phyloP scores from a whole-genome alignment of 129 eudicot species.

The Flaveria sonorensis region DNA sequence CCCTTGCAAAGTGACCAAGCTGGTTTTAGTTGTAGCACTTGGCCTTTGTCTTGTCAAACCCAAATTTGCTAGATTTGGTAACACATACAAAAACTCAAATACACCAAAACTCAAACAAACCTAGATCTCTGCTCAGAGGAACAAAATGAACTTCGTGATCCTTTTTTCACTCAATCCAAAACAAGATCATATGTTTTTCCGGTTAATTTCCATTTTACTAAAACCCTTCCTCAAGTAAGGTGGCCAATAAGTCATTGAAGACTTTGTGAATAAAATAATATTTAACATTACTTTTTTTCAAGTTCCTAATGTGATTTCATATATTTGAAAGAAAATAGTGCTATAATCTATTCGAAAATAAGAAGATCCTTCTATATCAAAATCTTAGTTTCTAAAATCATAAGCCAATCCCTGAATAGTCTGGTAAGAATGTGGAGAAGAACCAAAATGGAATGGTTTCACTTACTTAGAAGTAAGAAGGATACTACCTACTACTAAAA shows the following conservation, averaged over 20 bases:
- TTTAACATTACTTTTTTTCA: neutral
- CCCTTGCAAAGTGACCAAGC: too few relatives aligned
- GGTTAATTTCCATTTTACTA: constrained; percentile 16
- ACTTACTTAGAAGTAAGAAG: too few relatives aligned
- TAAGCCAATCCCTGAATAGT: too few relatives aligned
- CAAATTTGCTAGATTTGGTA: too few relatives aligned
- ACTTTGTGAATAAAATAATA: constrained; percentile 8
- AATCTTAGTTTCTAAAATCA: neutral
- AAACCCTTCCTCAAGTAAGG: constrained; percentile 33
- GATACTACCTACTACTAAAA: too few relatives aligned
- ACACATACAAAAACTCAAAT: too few relatives aligned
- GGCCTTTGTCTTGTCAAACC: too few relatives aligned
- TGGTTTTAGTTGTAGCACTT: too few relatives aligned
- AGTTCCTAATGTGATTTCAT: neutral
- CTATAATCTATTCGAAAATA: neutral
- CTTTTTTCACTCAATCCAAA: constrained; percentile 37
- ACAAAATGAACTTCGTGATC: constrained; percentile 34
- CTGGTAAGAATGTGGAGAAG: too few relatives aligned
- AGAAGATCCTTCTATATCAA: neutral
- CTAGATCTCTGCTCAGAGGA: neutral
- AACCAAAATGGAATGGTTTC: too few relatives aligned
- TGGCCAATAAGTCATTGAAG: neutral
- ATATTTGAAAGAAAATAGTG: neutral
- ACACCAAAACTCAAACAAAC: too few relatives aligned
- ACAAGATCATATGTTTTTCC: constrained; percentile 29